Percentiles rank a stretch among this genome's conserved stretches.
phyloP scores from a whole-genome alignment of 164 flowering plant species.

The Stephania yunnanensis region DNA sequence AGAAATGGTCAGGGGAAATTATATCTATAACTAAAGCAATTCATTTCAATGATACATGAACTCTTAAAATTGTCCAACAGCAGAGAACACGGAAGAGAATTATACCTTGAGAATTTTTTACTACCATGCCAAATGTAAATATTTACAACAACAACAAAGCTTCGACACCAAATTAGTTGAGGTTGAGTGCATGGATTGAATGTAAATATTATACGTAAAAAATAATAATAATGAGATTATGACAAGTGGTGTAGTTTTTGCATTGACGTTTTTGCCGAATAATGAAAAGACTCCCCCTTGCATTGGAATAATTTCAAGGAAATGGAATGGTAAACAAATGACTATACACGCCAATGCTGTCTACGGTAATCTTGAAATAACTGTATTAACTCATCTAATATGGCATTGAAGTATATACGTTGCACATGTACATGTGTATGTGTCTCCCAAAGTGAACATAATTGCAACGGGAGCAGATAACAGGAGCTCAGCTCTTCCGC shows the following conservation, averaged over 20 bases:
- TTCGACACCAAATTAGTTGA: too few species aligned
- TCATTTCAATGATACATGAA: background rate
- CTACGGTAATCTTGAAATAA: background rate
- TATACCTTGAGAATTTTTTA: background rate
- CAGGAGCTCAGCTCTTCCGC: background rate
- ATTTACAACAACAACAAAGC: too few species aligned
- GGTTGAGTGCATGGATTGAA: too few species aligned
- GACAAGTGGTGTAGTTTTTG: background rate
- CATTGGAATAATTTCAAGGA: background rate
- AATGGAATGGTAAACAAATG: background rate
- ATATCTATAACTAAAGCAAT: slow-evolving; percentile 1
- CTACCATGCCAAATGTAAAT: background rate
- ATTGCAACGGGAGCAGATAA: background rate
- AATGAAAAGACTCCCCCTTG: background rate
- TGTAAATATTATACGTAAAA: background rate
- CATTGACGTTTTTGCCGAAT: background rate
- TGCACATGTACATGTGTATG: background rate
- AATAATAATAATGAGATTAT: background rate
- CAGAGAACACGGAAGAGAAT: background rate
- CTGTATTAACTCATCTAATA: too few species aligned
- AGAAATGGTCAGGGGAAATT: slow-evolving; percentile 6
- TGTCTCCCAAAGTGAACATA: background rate
- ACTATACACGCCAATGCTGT: background rate
- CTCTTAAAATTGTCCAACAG: background rate
- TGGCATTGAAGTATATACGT: too few species aligned